Evolutionary conservation across 352 stramenopile genomes (phyloP), one percentile per base, ranked within the genome.

Genomic region (Halophytophthora batemanensis): DNA sequence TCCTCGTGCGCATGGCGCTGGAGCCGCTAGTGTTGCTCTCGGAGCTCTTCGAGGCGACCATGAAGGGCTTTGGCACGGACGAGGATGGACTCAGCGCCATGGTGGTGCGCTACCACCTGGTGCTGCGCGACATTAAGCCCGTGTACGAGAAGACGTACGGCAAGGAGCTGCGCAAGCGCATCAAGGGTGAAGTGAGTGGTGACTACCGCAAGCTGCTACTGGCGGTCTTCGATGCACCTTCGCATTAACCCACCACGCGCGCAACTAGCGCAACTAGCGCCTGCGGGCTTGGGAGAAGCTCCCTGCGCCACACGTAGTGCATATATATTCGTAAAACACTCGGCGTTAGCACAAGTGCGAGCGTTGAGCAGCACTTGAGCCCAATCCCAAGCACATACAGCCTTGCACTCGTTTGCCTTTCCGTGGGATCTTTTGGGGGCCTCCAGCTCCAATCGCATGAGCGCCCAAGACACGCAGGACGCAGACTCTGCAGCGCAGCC

Each of bases 61-160:
- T 89, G 78, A 86, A 84, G 66, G 75, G 74, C 50, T 75, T 85
- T 21, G 79, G 79, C 54, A 90, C 79, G 6, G 73, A 87, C 61
- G 79, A 90, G 59, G 74, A 85, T 19, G 72, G 56, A 18, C 64
- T 92, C 25, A 76, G 66, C 42, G 54, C 69, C 15, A 66, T 69
- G 15, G 48, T 91, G 28, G 80, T 93, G 50, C 82, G 82, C 42
- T 93, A 93, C 74, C 80, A 90, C 63, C 73, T 79, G 23, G 77
- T 90, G 44, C 70, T 91, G 29, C 51, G 63, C 18, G 76, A 91
- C 56, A 74, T 93, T 68, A 77, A 76, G 56, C 68, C 82, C 22
- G 76, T 76, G 28, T 93, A 90, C 70, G 82, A 90, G 69, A 82
- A 89, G 55, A 65, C 52, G 50, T 91, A 89, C 66, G 67, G 65